phyloP scores from a whole-genome alignment of 768 basidiomycete genomes.

The Filobasidium wieringae region DNA sequence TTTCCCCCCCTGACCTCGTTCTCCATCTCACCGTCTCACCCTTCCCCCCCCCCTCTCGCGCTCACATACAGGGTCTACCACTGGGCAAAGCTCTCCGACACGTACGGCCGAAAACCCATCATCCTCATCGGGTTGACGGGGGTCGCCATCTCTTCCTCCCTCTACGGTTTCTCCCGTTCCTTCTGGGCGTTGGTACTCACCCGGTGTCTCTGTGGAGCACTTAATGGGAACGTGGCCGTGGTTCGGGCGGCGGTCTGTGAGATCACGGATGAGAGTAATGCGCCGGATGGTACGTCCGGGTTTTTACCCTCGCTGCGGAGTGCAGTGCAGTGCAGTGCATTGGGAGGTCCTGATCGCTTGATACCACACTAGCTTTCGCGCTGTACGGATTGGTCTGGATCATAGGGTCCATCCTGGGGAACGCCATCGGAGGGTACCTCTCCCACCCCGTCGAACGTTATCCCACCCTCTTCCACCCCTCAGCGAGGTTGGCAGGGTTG shows the following conservation, averaged over 20 bases:
- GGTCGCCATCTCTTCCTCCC: constrained; percentile 30
- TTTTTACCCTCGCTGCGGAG: not conserved
- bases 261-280: constrained; percentile 35
- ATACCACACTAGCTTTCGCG: constrained; percentile 23
- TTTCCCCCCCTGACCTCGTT: not conserved
- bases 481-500: not conserved
- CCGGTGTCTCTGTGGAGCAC: constrained; percentile 29
- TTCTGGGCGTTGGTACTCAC: constrained; percentile 34
- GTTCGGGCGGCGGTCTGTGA: constrained; percentile 35
- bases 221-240: constrained; percentile 36
- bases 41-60: not conserved
- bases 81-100: constrained; percentile 39
- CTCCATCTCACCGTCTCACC: not conserved
- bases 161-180: constrained; percentile 30
- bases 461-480: constrained; percentile 22
- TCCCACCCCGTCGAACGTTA: constrained; percentile 34
- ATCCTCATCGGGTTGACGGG: constrained; percentile 33
- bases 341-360: not conserved
- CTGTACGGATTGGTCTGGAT: constrained; percentile 38
- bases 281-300: constrained; percentile 21
- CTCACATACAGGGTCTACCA: constrained; percentile 32
- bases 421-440: constrained; percentile 21
- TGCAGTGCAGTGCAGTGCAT: not conserved
- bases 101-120: constrained; percentile 36
- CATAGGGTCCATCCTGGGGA: constrained; percentile 33